A percentile compares a stretch with the other conserved stretches of the same genome.
These are phyloP conservation scores for Mucor velutinosus DNA, from an alignment of 371 early-diverging fungal species.

Conservation along the genomic window DNA sequence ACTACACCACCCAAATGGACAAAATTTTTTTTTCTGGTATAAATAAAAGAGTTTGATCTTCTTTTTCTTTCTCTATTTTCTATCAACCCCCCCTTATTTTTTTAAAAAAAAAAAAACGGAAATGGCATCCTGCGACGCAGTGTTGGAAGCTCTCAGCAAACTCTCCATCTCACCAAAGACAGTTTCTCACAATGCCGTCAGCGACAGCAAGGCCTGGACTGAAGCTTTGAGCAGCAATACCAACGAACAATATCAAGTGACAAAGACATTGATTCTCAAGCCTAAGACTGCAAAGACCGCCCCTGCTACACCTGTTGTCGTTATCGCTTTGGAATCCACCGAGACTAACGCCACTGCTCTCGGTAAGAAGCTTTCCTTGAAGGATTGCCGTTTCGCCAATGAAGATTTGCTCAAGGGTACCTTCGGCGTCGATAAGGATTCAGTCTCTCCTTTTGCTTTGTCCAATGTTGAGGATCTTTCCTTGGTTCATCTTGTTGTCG, in stretches of 20 bases:
- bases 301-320: slow-evolving; percentile 62
- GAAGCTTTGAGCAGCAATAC: slow-evolving; percentile 39
- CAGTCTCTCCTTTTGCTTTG: slow-evolving; percentile 68
- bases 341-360: slow-evolving; percentile 57
- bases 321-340: slow-evolving; percentile 61
- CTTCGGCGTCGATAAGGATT: slow-evolving; percentile 59
- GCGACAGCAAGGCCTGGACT: slow-evolving; percentile 59
- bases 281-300: slow-evolving; percentile 74
- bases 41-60: background rate
- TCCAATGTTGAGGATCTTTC: slow-evolving; percentile 52
- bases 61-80: background rate
- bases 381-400: slow-evolving; percentile 72
- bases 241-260: slow-evolving; percentile 31
- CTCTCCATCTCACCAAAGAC: slow-evolving; percentile 48
- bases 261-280: slow-evolving; percentile 73
- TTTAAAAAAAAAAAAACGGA: slow-evolving; percentile 6
- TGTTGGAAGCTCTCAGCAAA: slow-evolving; percentile 40
- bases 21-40: background rate
- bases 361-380: slow-evolving; percentile 61
- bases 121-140: slow-evolving; percentile 40
- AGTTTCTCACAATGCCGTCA: slow-evolving; percentile 56
- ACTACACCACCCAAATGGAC: too few species aligned
- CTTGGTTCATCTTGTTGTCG: slow-evolving; percentile 62
- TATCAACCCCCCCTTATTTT: slow-evolving; percentile 1
- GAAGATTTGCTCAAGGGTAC: slow-evolving; percentile 59